A percentile compares a stretch with the other conserved stretches of the same genome.
phyloP scores from a whole-genome alignment of 805 yeast species.

The Torulaspora indica region DNA sequence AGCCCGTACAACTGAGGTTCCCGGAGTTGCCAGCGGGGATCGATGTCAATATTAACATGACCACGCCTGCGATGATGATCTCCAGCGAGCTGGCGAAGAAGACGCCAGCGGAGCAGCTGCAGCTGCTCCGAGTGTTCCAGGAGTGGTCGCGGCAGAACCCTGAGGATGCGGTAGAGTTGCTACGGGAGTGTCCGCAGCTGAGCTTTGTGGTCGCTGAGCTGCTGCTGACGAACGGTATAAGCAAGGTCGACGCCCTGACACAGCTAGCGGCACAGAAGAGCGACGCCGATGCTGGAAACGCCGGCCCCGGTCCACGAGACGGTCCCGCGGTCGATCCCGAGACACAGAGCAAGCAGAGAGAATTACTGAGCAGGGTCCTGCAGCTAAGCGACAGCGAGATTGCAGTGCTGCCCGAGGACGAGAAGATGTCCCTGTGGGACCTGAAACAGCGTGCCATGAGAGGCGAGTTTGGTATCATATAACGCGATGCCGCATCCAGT shows the following conservation, averaged over 20 bases:
- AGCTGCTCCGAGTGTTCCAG: constrained; percentile 38
- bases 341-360: constrained; percentile 38
- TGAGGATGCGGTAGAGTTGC: constrained; percentile 51
- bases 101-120: constrained; percentile 26
- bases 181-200: constrained; percentile 73
- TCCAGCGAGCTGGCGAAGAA: constrained; percentile 31
- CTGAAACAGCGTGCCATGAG: constrained; percentile 36
- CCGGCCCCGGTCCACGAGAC: constrained; percentile 15
- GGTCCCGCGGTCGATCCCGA: constrained; percentile 23
- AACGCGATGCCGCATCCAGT: not conserved
- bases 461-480: constrained; percentile 34
- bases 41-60: constrained; percentile 38
- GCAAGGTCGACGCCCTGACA: constrained; percentile 35
- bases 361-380: constrained; percentile 48
- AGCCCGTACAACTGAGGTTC: constrained; percentile 22
- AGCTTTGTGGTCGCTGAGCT: constrained; percentile 78
- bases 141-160: constrained; percentile 55
- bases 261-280: constrained; percentile 33
- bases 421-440: constrained; percentile 39
- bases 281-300: constrained; percentile 24
- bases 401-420: constrained; percentile 46
- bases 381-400: constrained; percentile 50
- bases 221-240: constrained; percentile 40
- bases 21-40: constrained; percentile 57
- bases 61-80: constrained; percentile 39